phyloP scores from a whole-genome alignment of 805 yeast species.

The Candida pseudofarinosa region DNA sequence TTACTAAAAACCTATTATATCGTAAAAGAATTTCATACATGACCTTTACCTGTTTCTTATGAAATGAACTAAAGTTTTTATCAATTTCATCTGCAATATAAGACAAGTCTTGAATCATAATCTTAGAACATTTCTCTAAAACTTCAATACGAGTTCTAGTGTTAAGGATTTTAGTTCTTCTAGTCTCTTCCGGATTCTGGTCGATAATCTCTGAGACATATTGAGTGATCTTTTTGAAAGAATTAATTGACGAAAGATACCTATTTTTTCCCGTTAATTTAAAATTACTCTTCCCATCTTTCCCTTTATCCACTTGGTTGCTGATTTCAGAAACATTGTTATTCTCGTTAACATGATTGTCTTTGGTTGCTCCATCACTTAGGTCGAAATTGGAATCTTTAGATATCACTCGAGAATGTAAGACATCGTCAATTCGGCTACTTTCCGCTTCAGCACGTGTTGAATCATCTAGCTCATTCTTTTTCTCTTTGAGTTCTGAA shows the following conservation, averaged over 20 bases:
- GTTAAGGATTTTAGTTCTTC: slow-evolving; percentile 49
- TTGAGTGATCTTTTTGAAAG: slow-evolving; percentile 47
- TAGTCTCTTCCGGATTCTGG: slow-evolving; percentile 60
- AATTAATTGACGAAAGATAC: slow-evolving; percentile 47
- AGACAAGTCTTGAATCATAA: slow-evolving; percentile 39
- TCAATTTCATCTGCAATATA: slow-evolving; percentile 42
- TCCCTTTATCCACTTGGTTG: background rate
- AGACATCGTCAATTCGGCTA: slow-evolving; percentile 20
- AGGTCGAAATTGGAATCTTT: slow-evolving; percentile 20
- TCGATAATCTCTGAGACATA: slow-evolving; percentile 56
- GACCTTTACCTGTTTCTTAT: slow-evolving; percentile 45
- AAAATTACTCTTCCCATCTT: background rate
- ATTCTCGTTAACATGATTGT: slow-evolving; percentile 1
- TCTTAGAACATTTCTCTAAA: slow-evolving; percentile 47
- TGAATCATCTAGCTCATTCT: slow-evolving; percentile 26
- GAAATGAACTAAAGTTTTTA: slow-evolving; percentile 47
- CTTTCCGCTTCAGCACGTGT: slow-evolving; percentile 28
- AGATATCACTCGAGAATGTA: slow-evolving; percentile 17
- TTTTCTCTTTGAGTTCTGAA: slow-evolving; percentile 28
- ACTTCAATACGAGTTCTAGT: slow-evolving; percentile 49
- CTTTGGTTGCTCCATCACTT: slow-evolving; percentile 5
- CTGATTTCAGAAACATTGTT: slow-evolving; percentile 10
- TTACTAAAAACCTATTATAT: slow-evolving; percentile 52
- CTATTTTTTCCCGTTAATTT: background rate
- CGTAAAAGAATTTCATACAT: slow-evolving; percentile 49